A percentile compares a stretch with the other conserved stretches of the same genome.
These are phyloP conservation scores for Rhododendron griersonianum DNA, from an alignment of 148 eudicot genomes.

Conservation along the genomic window DNA sequence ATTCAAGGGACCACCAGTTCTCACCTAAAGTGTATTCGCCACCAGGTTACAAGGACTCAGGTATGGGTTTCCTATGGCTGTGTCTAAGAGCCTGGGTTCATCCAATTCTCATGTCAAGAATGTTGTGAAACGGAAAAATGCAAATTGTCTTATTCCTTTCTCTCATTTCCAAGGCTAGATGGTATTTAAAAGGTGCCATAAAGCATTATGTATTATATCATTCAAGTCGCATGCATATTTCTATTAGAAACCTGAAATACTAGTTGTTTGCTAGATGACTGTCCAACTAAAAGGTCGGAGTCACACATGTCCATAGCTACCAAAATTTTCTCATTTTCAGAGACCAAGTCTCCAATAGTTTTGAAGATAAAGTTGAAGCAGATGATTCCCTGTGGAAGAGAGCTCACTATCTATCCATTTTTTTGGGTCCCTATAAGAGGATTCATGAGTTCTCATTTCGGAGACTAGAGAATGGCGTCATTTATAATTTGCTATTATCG, in stretches of 20 bases:
- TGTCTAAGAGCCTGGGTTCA: background rate
- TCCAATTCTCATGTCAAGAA: background rate
- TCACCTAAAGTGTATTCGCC: background rate
- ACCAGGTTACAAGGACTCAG: background rate
- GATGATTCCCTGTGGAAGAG: background rate
- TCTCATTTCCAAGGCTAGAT: background rate
- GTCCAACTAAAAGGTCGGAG: background rate
- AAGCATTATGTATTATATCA: background rate
- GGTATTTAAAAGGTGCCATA: background rate
- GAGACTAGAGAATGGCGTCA: background rate
- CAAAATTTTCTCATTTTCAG: background rate
- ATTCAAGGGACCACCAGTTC: background rate
- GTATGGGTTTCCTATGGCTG: background rate
- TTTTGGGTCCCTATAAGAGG: background rate
- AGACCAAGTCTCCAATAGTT: background rate
- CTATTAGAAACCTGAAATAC: background rate
- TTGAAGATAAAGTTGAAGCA: background rate
- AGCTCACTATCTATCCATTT: background rate
- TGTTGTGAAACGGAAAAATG: background rate
- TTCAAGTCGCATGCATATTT: background rate
- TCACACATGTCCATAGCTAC: background rate
- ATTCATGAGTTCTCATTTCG: background rate
- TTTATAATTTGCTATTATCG: background rate
- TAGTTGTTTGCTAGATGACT: background rate
- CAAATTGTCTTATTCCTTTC: background rate